phyloP scores from a whole-genome alignment of 192 early-diverging fungal species.

The Anaeromyces robustus region DNA sequence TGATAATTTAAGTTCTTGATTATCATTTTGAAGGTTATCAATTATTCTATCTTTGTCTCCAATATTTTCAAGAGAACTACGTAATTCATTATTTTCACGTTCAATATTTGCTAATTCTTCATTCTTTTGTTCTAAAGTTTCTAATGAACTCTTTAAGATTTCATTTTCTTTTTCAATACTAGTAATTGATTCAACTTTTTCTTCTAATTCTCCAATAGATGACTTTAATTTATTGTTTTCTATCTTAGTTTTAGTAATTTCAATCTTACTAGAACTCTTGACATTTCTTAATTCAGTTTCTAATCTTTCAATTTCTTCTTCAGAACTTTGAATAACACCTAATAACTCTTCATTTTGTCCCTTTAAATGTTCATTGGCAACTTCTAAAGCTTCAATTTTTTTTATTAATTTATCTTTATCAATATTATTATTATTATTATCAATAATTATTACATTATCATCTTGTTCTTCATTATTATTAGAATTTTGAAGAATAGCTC shows the following conservation, averaged over 20 bases:
- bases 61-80: background rate
- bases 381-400: background rate
- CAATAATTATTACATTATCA: background rate
- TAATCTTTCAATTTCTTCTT: background rate
- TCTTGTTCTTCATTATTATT: background rate
- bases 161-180: background rate
- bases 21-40: background rate
- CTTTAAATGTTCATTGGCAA: background rate
- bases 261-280: background rate
- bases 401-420: background rate
- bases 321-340: background rate
- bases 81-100: background rate
- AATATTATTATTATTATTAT: background rate
- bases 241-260: background rate
- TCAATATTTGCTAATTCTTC: background rate
- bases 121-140: background rate
- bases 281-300: background rate
- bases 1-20: background rate
- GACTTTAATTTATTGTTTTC: background rate
- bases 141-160: background rate
- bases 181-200: background rate
- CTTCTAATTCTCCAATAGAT: background rate
- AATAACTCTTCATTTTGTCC: background rate
- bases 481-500: background rate
- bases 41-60: background rate